Evolutionary conservation across 345 rosid genomes (phyloP), one percentile per base, ranked within the genome.

Genomic region (Citrus mangshanensis): DNA sequence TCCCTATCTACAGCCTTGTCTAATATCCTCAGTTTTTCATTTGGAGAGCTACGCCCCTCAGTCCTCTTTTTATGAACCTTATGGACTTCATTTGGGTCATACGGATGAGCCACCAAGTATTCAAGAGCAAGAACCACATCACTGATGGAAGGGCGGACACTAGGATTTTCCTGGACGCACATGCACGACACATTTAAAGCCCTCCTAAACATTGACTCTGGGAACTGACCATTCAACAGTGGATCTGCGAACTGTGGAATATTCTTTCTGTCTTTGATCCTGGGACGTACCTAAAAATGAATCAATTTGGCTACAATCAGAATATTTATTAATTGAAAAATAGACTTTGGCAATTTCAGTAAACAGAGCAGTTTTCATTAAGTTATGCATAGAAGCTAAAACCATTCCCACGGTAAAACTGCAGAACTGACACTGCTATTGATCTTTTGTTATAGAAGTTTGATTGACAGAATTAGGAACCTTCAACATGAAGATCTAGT

Each of bases 71-170:
- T 65, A n/a, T 16, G 65, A 3, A 19, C 35, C 22, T 72, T 79
- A 25, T 28, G 71, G 54, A 10, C 59, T 34, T 72, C 79, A 24
- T 77, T 55, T 0, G 79, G 77, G 28, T 78, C 59, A 37, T 73
- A 75, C 42, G 78, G 82, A 59, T 66, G 81, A 61, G 86, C 68
- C 21, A 81, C 70, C 72, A 93, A 81, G 81, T 74, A 87, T 4
- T 87, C 82, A 46, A 93, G 82, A 64, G 95, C 93, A 0, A 7
- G 37, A 75, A 88, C 85, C 59, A 91, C 81, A 0, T 95, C 95
- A 7, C 68, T 73, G 2, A 88, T 83, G 7, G 80, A 22, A 78
- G 97, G 98, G 2, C 96, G 89, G 61, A 25, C 25, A 25, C 40
- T 79, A 4, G 90, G 89, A 10, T 84, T 87, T 56, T 88, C 91